A percentile compares a stretch with the other conserved stretches of the same genome.
phyloP scores from a whole-genome alignment of 805 yeast species.

The Pichia paraexigua region DNA sequence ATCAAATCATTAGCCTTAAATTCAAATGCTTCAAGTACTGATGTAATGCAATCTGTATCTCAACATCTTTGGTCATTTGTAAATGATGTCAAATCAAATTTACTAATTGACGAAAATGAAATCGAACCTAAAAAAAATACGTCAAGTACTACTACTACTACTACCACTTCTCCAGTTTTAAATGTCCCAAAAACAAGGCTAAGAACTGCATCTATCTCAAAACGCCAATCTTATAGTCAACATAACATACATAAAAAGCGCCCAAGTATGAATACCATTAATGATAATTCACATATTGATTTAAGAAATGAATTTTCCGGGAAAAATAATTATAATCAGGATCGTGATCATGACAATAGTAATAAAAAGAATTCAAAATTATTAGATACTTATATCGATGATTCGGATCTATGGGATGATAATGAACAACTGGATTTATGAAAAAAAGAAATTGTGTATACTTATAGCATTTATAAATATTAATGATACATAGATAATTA shows the following conservation, averaged over 20 bases:
- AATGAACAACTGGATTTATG: slow-evolving; percentile 14
- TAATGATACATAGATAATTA: too few relatives aligned
- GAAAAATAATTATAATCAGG: too few relatives aligned
- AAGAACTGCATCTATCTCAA: slow-evolving; percentile 25
- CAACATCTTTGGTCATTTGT: slow-evolving; percentile 44
- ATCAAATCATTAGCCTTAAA: slow-evolving; percentile 18
- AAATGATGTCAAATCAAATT: slow-evolving; percentile 36
- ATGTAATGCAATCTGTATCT: slow-evolving; percentile 32
- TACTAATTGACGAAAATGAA: slow-evolving; percentile 17
- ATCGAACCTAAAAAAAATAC: too few relatives aligned
- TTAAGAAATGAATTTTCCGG: background rate
- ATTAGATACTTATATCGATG: slow-evolving; percentile 9
- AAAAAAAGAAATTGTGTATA: background rate
- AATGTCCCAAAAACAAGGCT: slow-evolving; percentile 2
- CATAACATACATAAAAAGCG: slow-evolving; percentile 15
- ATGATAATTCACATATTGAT: background rate
- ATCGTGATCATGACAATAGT: too few relatives aligned
- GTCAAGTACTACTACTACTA: background rate
- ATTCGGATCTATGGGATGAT: slow-evolving; percentile 24
- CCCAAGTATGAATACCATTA: slow-evolving; percentile 1
- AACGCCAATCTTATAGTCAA: slow-evolving; percentile 23
- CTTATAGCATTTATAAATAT: too few relatives aligned
- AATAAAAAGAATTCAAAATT: background rate
- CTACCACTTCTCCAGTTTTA: background rate
- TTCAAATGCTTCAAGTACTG: slow-evolving; percentile 15